Evolutionary conservation across 306 rosid genomes (phyloP), one percentile per base, ranked within the genome.

Genomic region (Adenanthera pavonina): DNA sequence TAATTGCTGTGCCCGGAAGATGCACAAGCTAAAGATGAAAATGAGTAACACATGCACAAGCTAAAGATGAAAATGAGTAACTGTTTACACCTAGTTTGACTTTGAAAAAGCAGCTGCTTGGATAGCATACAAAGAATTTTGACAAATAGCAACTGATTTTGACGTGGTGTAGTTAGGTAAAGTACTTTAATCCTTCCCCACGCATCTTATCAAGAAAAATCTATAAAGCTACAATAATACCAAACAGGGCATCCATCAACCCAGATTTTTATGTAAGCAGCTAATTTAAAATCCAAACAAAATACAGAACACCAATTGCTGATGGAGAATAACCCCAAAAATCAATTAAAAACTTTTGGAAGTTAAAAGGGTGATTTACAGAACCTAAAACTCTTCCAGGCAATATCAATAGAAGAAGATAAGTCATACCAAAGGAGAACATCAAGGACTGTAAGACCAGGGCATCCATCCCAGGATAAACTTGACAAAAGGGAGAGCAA

Each of bases 1-100:
- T 68, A 80, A 93, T 81, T 8, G 87, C 25, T 52, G 92, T 90
- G 60, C 64, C 82, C 12, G 80, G 76, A 75, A 87, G 90, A 54
- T 8, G 30, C 30, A 12, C 20, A 69, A 40, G 70, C 30, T 12
- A 9, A 20, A 1, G 46, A 19, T 17, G 44, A 35, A 68, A 78
- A 66, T 3, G 12, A 60, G 62, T 15, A 38, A 52, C 69, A 34
- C 4, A 54, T 8, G 30, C 30, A 12, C 20, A 69, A 40, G 70
- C 30, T 12, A 9, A 20, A 1, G 46, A 19, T 17, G 44, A 35
- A 68, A 78, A 66, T 3, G 12, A 60, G 62, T 15, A 38, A 52
- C 35, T 20, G 20, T 19, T 30, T 47, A 16, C 11, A 5, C 61
- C 34, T 69, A 54, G 49, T 40, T 65, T 51, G 41, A 25, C 11